A percentile compares a stretch with the other conserved stretches of the same genome.
phyloP scores from a whole-genome alignment of 164 flowering plant genomes.

The Tetracentron sinense region DNA sequence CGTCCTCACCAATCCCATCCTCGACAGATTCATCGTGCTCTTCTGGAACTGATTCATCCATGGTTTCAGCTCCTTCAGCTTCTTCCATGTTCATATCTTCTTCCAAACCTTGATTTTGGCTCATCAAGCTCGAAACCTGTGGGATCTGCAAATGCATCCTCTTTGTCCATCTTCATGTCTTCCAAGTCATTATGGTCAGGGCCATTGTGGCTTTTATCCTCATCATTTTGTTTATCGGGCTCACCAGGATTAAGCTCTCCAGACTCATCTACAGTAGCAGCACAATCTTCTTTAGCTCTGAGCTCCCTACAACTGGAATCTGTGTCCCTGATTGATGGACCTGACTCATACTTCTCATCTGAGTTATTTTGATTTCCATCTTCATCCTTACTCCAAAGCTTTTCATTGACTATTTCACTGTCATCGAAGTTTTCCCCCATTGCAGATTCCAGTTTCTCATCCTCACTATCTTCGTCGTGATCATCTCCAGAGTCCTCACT shows the following conservation, averaged over 20 bases:
- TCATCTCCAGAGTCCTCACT: conserved; percentile 82
- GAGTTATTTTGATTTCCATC: conserved; percentile 37
- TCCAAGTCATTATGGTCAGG: conserved; percentile 35
- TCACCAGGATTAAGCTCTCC: conserved; percentile 39
- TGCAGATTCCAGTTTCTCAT: conserved; percentile 54
- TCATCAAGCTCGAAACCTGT: conserved; percentile 54
- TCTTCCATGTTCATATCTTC: conserved; percentile 45
- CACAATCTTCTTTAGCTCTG: conserved; percentile 77
- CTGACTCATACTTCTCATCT: conserved; percentile 68
- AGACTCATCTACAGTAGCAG: conserved; percentile 32
- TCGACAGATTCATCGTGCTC: conserved; percentile 32
- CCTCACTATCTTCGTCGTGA: conserved; percentile 37
- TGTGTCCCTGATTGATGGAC: conserved; percentile 56
- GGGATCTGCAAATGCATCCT: conserved; percentile 51
- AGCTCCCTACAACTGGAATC: conserved; percentile 53
- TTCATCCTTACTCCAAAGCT: conserved; percentile 56
- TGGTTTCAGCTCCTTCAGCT: conserved; percentile 24
- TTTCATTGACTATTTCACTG: conserved; percentile 66
- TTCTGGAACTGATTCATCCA: conserved; percentile 35
- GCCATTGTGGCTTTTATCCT: conserved; percentile 28
- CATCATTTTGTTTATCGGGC: conserved; percentile 21
- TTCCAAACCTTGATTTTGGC: conserved; percentile 25
- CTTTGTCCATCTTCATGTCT: conserved; percentile 52
- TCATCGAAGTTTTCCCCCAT: conserved; percentile 65
- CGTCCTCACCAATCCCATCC: conserved; percentile 28